Evolutionary conservation across 2,329 filamentous ascomycete species (phyloP), one percentile per base, ranked within the genome.

Genomic region (Raffaelea ambrosiae): DNA sequence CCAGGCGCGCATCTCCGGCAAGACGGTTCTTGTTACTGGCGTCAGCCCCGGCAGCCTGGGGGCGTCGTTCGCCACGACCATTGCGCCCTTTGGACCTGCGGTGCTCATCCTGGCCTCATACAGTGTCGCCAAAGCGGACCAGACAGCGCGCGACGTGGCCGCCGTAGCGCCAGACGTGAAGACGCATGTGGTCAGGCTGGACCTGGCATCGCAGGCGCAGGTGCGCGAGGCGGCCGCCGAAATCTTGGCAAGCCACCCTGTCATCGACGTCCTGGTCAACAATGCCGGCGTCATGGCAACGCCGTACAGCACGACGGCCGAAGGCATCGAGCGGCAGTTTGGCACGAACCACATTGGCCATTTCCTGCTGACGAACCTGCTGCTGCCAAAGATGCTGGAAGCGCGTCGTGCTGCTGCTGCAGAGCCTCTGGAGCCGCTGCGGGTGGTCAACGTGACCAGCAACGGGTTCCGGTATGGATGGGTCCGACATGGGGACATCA

Each of bases 301-400:
- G 11, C 59, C 64, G 4, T 63, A 63, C 38, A 59, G 57, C 3
- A 51, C 63, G n/a, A 65, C 61, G 9, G 52, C 58, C 3, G 68
- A 72, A 3, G 70, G 70, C 1, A 60, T 67, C 43, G 70, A 72
- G 57, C 55, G 57, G 48, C 68, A 71, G 48, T 66, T 74, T 2
- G 71, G 67, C 5, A 65, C 67, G 13, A 76, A 76, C 55, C 68
- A 77, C 52, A 54, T 77, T 9, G 68, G 71, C 0, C 70, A 74
- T 42, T 75, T 74, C 53, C 55, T 74, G 5, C 61, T 76, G 31
- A 70, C 72, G 1, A 71, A 72, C 51, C 59, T 74, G 22, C 63
- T 76, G 10, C 54, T 71, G 42, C 65, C 68, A 0, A 66, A 67
- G 21, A 51, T 75, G 2, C 53, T 65, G 33, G 59, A 14, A 29